Evolutionary conservation across 768 basidiomycete species (phyloP).

Genomic region (Tylopilus cervinicoccineus): DNA sequence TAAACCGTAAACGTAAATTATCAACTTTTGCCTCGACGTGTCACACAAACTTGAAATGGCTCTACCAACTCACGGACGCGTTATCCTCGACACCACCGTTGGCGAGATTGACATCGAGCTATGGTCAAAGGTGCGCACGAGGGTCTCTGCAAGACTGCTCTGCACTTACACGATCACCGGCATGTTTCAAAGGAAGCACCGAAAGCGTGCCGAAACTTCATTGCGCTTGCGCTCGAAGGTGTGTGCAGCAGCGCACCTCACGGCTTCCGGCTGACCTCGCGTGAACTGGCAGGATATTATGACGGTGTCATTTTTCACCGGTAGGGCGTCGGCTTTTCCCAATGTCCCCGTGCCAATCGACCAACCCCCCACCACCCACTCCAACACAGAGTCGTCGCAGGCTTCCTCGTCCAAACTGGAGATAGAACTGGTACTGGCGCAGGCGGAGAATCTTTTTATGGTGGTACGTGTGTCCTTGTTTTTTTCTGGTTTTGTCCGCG

Average conservation of each 20-base stretch:
- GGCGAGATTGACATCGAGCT: constrained; percentile 89
- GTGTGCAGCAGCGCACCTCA: constrained; percentile 28
- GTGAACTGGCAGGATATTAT: constrained; percentile 70
- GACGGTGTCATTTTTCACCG: constrained; percentile 94
- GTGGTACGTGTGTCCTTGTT: constrained; percentile 48
- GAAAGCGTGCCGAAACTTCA: constrained; percentile 88
- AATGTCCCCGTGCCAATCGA: background rate
- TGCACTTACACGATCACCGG: background rate
- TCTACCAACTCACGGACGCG: constrained; percentile 80
- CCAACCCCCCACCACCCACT: background rate
- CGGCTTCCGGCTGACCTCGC: constrained; percentile 5
- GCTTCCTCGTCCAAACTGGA: constrained; percentile 93
- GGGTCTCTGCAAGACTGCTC: background rate
- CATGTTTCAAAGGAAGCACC: constrained; percentile 70
- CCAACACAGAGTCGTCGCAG: constrained; percentile 66
- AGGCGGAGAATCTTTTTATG: constrained; percentile 94
- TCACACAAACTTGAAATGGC: constrained; percentile 47
- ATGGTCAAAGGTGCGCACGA: constrained; percentile 73
- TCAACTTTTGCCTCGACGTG: background rate
- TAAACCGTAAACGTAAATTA: constrained; percentile 22
- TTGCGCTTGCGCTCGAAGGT: constrained; percentile 89
- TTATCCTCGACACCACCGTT: constrained; percentile 83
- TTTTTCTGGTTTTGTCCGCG: background rate
- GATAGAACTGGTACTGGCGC: constrained; percentile 88
- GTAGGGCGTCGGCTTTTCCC: constrained; percentile 34